Base-by-base conservation (phyloP, 2,329 filamentous ascomycete genomes). In the Parastagonospora nodorum region DNA sequence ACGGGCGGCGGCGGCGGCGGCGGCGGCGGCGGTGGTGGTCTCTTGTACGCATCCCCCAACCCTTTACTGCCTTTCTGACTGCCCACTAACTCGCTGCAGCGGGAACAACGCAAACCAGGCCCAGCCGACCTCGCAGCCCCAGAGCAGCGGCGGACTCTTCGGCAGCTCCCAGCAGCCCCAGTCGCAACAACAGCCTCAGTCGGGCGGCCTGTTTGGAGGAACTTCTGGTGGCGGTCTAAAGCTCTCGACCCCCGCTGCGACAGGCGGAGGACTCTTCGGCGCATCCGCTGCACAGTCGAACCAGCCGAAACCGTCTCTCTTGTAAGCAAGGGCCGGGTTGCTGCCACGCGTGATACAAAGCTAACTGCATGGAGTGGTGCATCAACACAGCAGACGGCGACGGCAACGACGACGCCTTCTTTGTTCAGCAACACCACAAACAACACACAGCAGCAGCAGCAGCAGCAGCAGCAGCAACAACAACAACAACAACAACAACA, bases 1-100 rank as follows among this genome's bases (percentile, higher is more conserved):
- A 84, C 82, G 15, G 77, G 76, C 54, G 66, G 78, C 66, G 19
- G 19, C 19, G 5, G 19, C 19, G 19, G 19, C 19, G 77, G 76
- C 54, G 66, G 78, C 66, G 19, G 19, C 19, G 5, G 19, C 19
- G 19, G 19, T 5, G 75, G 75, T 44, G 40, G 76, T 45, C 69
- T 79, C 39, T 80, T 80, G 78, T 80, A 70, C 70, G 77, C 73
- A 8, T 41, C 35, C 36, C 19, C 31, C 12, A 10, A 6, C 12
- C 14, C 16, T n/a, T 31, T 16, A 30, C 5, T 8, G 9, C 15
- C 39, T 14, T 29, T 14, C 10, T 42, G 10, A 8, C n/a, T n/a
- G n/a, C n/a, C n/a, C 39, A 12, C 30, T 30, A 11, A 15, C 29
- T 3, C 30, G 15, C 8, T 16, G 29, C 40, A 69, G 69, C 54